Percentiles rank a stretch among this genome's conserved stretches.
Evolutionary conservation across 495 filamentous ascomycete genomes (phyloP).

Genomic region (Penicillium cataractarum): DNA sequence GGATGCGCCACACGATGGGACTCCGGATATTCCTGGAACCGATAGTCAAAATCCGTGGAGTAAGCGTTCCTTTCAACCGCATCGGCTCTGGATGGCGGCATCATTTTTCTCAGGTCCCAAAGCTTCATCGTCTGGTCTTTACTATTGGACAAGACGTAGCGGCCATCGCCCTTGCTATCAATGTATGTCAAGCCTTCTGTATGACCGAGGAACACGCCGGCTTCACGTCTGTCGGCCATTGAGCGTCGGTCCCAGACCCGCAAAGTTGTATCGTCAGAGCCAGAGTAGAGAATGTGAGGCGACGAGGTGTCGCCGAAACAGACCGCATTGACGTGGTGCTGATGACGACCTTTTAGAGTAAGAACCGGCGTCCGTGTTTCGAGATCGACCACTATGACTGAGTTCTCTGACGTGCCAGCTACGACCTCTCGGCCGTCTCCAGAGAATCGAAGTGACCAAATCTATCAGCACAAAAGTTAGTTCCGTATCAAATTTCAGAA

Average conservation of each 20-base stretch:
- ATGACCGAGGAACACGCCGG: conserved; percentile 91
- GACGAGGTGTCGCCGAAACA: conserved; percentile 90
- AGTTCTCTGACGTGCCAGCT: conserved; percentile 77
- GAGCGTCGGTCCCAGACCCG: conserved; percentile 96
- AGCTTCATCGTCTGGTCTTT: conserved; percentile 98
- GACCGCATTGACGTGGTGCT: conserved; percentile 93
- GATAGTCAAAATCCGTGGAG: conserved; percentile 83
- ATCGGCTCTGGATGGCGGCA: conserved; percentile 67
- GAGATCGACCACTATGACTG: conserved; percentile 92
- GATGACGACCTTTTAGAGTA: conserved; percentile 70
- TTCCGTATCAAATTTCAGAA: conserved; percentile 9
- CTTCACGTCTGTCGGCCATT: conserved; percentile 84
- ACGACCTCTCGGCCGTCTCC: conserved; percentile 91
- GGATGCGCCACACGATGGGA: conserved; percentile 75
- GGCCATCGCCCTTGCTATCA: conserved; percentile 93
- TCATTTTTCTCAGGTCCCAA: conserved; percentile 90
- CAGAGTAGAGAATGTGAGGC: conserved; percentile 94
- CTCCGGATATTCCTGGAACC: conserved; percentile 68
- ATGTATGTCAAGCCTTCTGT: conserved; percentile 94
- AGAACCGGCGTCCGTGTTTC: conserved; percentile 75
- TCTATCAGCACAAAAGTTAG: conserved; percentile 48
- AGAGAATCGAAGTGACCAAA: conserved; percentile 92
- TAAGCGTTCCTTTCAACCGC: conserved; percentile 55
- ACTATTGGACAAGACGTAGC: conserved; percentile 90
- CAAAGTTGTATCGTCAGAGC: conserved; percentile 71